These are phyloP conservation scores for Arthrinium puccinioides DNA, from an alignment of 2,329 filamentous ascomycete species.

Conservation along the genomic window DNA sequence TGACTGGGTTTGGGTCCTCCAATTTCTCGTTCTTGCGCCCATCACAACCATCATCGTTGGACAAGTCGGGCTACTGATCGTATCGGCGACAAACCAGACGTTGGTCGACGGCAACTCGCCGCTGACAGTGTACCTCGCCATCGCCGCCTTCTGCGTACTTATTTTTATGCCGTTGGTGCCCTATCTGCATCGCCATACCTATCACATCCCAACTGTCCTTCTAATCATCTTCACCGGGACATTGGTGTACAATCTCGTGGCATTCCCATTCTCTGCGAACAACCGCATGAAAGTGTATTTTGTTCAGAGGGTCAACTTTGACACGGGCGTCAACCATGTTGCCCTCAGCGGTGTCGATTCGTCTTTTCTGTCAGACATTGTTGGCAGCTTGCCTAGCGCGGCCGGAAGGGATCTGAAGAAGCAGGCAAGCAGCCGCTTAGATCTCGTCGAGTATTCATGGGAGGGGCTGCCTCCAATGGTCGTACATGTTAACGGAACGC, in stretches of 20 bases:
- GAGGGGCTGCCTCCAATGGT: background rate
- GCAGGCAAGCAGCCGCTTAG: background rate
- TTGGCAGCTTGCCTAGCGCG: constrained; percentile 1
- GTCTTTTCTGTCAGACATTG: constrained; percentile 1
- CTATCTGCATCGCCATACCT: constrained; percentile 79
- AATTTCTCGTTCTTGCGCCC: constrained; percentile 74
- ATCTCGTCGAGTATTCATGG: constrained; percentile 1
- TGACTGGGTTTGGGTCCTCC: constrained; percentile 79
- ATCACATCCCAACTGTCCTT: constrained; percentile 73
- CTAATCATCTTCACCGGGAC: constrained; percentile 67
- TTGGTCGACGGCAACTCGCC: constrained; percentile 73
- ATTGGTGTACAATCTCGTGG: constrained; percentile 75
- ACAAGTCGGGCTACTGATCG: constrained; percentile 67
- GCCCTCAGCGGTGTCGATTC: background rate
- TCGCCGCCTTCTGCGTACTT: constrained; percentile 62
- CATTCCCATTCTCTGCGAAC: constrained; percentile 79
- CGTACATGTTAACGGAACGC: constrained; percentile 1
- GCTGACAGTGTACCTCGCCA: constrained; percentile 63
- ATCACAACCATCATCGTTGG: constrained; percentile 70
- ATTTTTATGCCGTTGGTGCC: constrained; percentile 71
- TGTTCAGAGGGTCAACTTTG: constrained; percentile 71
- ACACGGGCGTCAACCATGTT: constrained; percentile 42
- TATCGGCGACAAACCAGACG: constrained; percentile 69
- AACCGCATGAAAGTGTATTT: constrained; percentile 85
- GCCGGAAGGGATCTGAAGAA: background rate